These are phyloP conservation scores for Porcisia hertigi DNA, from an alignment of 208 protist species.

Conservation along the genomic window DNA sequence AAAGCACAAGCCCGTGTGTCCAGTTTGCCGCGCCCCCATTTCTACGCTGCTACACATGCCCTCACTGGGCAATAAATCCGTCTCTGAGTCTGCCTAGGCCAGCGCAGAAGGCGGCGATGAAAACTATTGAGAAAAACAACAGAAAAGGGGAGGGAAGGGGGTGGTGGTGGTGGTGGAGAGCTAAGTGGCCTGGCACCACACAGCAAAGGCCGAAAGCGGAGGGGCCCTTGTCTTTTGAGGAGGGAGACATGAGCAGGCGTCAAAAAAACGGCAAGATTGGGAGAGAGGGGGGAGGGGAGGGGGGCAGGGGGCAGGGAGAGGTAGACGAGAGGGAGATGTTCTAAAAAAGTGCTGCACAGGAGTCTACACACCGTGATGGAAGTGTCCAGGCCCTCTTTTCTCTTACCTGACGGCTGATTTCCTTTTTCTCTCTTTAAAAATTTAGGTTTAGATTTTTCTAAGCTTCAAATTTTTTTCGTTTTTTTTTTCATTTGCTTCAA, in stretches of 20 bases:
- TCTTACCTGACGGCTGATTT: too few relatives aligned
- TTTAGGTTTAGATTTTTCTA: neutral
- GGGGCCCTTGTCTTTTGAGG: neutral
- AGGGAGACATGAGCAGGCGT: neutral
- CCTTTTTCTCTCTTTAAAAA: neutral
- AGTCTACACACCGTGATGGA: too few relatives aligned
- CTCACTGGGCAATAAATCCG: slow-evolving; percentile 35
- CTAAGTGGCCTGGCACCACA: neutral
- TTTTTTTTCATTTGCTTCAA: neutral
- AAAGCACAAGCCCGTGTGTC: slow-evolving; percentile 93
- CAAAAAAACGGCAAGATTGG: too few relatives aligned
- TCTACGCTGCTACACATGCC: slow-evolving; percentile 90
- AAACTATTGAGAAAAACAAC: neutral
- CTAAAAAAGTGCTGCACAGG: too few relatives aligned
- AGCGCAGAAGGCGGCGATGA: neutral
- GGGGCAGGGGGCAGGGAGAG: too few relatives aligned
- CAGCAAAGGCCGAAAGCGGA: neutral
- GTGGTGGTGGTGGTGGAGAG: neutral
- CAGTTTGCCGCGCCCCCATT: slow-evolving; percentile 91
- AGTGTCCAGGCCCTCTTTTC: too few relatives aligned
- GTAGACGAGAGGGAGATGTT: too few relatives aligned
- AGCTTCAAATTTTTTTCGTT: neutral
- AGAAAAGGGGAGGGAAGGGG: neutral
- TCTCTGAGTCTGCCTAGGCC: neutral
- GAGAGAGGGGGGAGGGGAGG: too few relatives aligned